These are phyloP conservation scores for Botrytis aclada DNA, from an alignment of 2,329 filamentous ascomycete species.

Conservation along the genomic window DNA sequence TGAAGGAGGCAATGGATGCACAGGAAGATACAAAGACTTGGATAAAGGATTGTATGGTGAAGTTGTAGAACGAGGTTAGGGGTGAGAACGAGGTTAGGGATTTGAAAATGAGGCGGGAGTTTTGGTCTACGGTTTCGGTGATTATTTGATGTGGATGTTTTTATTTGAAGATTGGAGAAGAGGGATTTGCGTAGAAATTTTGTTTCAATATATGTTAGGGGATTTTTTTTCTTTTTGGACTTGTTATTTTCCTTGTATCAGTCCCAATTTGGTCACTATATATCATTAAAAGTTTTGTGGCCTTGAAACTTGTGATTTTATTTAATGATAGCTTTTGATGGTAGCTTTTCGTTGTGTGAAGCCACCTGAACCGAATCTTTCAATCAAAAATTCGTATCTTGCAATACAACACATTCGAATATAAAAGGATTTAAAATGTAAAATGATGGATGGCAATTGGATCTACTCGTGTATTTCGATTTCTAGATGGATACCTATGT, in stretches of 20 bases:
- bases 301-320: neutral
- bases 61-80: neutral
- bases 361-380: fast-evolving
- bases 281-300: neutral
- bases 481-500: fast-evolving
- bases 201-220: neutral
- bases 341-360: no score
- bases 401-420: neutral
- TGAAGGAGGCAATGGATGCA: constrained; percentile 26
- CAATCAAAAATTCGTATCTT: neutral
- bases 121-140: neutral
- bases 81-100: neutral
- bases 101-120: neutral
- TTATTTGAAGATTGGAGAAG: neutral
- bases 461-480: neutral
- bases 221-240: fast-evolving
- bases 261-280: neutral
- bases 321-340: neutral
- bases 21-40: constrained; percentile 26
- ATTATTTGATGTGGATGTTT: neutral
- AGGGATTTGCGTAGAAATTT: neutral
- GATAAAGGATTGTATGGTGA: constrained; percentile 23
- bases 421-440: neutral
- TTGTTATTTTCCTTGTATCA: fast-evolving
- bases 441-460: neutral